A percentile compares a stretch with the other conserved stretches of the same genome.
phyloP scores from a whole-genome alignment of 129 eudicot genomes.

The Calendula officinalis region DNA sequence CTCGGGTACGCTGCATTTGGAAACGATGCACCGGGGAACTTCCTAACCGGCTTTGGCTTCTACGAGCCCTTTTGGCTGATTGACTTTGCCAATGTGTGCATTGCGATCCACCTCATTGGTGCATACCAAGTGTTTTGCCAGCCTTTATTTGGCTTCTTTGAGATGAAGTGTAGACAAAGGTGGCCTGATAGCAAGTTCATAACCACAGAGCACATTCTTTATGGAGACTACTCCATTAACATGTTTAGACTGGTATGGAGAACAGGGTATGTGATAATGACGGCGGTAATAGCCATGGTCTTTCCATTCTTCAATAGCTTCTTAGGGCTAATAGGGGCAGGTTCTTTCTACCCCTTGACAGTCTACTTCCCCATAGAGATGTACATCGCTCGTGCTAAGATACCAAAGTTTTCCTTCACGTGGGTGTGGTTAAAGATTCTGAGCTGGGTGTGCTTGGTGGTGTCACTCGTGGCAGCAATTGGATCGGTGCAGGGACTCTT shows the following conservation, averaged over 20 bases:
- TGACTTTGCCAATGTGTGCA: constrained; percentile 72
- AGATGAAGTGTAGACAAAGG: constrained; percentile 30
- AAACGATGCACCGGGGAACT: constrained; percentile 75
- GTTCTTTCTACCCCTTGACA: constrained; percentile 71
- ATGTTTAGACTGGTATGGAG: constrained; percentile 79
- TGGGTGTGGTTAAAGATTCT: constrained; percentile 71
- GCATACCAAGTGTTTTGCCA: constrained; percentile 90
- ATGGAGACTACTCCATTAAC: constrained; percentile 49
- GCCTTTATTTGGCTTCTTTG: constrained; percentile 66
- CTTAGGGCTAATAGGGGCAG: constrained; percentile 78
- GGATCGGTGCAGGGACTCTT: constrained; percentile 74
- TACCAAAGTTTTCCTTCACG: constrained; percentile 54
- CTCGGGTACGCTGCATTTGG: constrained; percentile 88
- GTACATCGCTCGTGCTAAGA: constrained; percentile 68
- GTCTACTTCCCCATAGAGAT: constrained; percentile 85
- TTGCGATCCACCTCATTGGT: constrained; percentile 75
- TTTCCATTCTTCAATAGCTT: constrained; percentile 81
- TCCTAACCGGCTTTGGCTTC: constrained; percentile 93
- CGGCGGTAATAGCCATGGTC: constrained; percentile 68
- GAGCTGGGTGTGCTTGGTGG: constrained; percentile 62
- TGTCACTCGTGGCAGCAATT: constrained; percentile 70
- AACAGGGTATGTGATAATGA: constrained; percentile 52
- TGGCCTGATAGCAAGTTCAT: constrained; percentile 78
- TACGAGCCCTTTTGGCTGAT: constrained; percentile 87
- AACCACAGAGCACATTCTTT: constrained; percentile 36